Conservation (phyloP, 768 basidiomycete genomes). For the Galerina marginata region DNA sequence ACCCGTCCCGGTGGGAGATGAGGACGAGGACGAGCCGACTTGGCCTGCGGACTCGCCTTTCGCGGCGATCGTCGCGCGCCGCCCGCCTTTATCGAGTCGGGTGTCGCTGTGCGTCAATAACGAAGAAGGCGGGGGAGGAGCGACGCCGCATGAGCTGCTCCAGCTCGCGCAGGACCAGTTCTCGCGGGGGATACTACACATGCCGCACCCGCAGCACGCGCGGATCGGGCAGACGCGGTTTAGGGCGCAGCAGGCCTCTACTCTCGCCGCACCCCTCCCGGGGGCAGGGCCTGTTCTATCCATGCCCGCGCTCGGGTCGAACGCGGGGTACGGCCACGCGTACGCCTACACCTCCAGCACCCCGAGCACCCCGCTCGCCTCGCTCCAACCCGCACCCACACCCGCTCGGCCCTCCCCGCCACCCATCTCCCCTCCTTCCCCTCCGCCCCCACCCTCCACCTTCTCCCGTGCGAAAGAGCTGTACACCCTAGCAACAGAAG, state of each 20-base stretch:
- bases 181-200: conserved; percentile 70
- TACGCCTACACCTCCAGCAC: background rate
- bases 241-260: background rate
- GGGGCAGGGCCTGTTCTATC: background rate
- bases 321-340: background rate
- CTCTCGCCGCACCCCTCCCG: too few relatives aligned
- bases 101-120: conserved; percentile 39
- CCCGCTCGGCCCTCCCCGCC: background rate
- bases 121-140: conserved; percentile 21
- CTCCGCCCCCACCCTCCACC: conserved; percentile 22
- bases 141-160: conserved; percentile 56
- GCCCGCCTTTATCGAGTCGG: conserved; percentile 55
- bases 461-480: conserved; percentile 66
- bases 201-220: conserved; percentile 55
- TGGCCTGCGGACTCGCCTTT: conserved; percentile 63
- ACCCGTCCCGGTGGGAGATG: too few relatives aligned
- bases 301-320: background rate
- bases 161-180: conserved; percentile 72
- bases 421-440: conserved; percentile 12
- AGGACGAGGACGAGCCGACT: conserved; percentile 40
- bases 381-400: background rate
- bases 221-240: background rate
- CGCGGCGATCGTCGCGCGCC: conserved; percentile 31
- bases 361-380: background rate
- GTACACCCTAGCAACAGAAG: conserved; percentile 66